Percentiles rank a stretch among this genome's conserved stretches.
These are phyloP conservation scores for Wickerhamiella bombiphila DNA, from an alignment of 805 yeast genomes.

Conservation along the genomic window DNA sequence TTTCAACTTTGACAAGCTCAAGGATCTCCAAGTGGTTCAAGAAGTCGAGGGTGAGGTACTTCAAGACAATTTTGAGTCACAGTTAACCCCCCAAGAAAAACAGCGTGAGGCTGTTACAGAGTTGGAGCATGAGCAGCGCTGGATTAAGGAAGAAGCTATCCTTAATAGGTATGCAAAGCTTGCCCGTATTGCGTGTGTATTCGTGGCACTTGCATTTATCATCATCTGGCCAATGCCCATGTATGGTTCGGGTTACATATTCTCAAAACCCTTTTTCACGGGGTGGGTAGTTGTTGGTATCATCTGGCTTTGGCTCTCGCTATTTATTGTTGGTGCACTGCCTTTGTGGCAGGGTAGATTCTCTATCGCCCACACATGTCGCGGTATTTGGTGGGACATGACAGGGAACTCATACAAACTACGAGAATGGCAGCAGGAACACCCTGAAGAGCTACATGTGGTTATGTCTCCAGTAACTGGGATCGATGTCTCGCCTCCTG, in stretches of 20 bases:
- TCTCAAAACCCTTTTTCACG: conserved; percentile 59
- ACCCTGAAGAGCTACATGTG: conserved; percentile 54
- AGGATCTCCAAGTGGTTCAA: conserved; percentile 29
- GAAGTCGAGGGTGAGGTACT: conserved; percentile 2
- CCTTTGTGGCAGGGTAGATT: conserved; percentile 62
- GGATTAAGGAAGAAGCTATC: conserved; percentile 32
- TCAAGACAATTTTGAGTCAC: background rate
- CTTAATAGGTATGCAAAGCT: conserved; percentile 43
- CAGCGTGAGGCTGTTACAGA: conserved; percentile 3
- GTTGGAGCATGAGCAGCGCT: conserved; percentile 2
- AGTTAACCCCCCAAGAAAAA: conserved; percentile 3
- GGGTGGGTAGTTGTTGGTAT: conserved; percentile 78
- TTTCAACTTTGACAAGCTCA: conserved; percentile 57
- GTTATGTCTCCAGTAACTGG: conserved; percentile 1
- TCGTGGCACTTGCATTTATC: conserved; percentile 46
- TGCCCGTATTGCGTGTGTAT: conserved; percentile 45
- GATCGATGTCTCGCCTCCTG: no score
- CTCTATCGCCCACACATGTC: conserved; percentile 43
- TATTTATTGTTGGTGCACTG: conserved; percentile 42
- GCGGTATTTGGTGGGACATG: conserved; percentile 76
- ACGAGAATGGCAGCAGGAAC: conserved; percentile 53
- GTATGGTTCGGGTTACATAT: conserved; percentile 66
- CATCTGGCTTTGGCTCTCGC: conserved; percentile 50
- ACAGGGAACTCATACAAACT: conserved; percentile 62
- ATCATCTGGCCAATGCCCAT: conserved; percentile 88